phyloP scores from a whole-genome alignment of 495 filamentous ascomycete species.

The Peziza echinospora region DNA sequence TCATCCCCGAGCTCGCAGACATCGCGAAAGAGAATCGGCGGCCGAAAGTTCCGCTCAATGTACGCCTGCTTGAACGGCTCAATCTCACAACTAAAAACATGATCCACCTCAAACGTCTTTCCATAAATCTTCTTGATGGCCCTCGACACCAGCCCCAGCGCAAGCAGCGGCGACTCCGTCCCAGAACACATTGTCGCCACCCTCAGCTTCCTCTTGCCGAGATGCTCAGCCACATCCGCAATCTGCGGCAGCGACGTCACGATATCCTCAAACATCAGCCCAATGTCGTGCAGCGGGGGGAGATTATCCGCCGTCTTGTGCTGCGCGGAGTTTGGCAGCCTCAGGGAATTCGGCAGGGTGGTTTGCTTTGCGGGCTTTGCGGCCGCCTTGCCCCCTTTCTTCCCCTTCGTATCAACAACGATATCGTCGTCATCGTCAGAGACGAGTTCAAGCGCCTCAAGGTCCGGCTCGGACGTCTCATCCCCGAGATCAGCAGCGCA shows the following conservation, averaged over 20 bases:
- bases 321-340: background rate
- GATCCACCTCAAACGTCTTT: conserved; percentile 28
- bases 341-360: background rate
- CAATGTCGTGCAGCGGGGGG: background rate
- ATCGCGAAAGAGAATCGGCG: conserved; percentile 44
- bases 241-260: conserved; percentile 8
- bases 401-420: background rate
- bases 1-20: conserved; percentile 34
- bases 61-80: conserved; percentile 59
- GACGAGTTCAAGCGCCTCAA: background rate
- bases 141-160: conserved; percentile 31
- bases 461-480: background rate
- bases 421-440: background rate
- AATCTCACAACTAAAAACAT: conserved; percentile 63
- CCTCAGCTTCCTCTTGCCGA: conserved; percentile 28
- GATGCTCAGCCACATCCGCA: conserved; percentile 18
- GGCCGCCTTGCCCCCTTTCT: background rate
- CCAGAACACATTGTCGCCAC: conserved; percentile 68
- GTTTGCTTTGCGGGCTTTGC: background rate
- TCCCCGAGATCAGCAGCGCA: too few relatives aligned
- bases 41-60: conserved; percentile 52
- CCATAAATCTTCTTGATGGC: conserved; percentile 14
- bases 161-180: conserved; percentile 57
- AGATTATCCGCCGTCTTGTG: background rate
- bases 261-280: conserved; percentile 17